A percentile compares a stretch with the other conserved stretches of the same genome.
Evolutionary conservation across 2,329 filamentous ascomycete species (phyloP).

Genomic region (Ophiosphaerella korrae): DNA sequence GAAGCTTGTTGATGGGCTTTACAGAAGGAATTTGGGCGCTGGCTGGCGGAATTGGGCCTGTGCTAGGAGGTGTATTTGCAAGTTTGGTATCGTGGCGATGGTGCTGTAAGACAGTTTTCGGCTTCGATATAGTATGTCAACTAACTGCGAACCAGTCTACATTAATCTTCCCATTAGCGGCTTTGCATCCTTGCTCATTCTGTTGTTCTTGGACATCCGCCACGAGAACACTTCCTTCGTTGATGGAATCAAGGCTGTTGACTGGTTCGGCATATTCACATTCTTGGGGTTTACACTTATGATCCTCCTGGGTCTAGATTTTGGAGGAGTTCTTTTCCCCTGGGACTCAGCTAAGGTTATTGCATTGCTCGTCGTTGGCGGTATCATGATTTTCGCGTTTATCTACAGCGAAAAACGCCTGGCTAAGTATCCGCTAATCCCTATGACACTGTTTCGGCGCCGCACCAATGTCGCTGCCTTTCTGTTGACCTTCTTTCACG

Average conservation of each 20-base stretch:
- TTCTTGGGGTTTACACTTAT: constrained; percentile 58
- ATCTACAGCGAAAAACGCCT: constrained; percentile 67
- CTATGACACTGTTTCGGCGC: constrained; percentile 64
- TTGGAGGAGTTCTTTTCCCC: constrained; percentile 58
- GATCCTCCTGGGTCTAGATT: constrained; percentile 60
- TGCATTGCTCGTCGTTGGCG: constrained; percentile 59
- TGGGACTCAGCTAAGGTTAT: constrained; percentile 63
- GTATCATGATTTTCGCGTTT: constrained; percentile 57
- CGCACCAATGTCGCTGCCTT: constrained; percentile 64
- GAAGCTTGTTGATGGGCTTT: constrained; percentile 58
- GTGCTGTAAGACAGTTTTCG: constrained; percentile 47
- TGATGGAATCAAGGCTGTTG: constrained; percentile 57
- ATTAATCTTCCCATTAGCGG: constrained; percentile 61
- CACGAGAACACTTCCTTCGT: constrained; percentile 58
- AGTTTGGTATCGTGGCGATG: constrained; percentile 57
- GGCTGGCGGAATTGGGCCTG: constrained; percentile 58
- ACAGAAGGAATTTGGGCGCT: constrained; percentile 61
- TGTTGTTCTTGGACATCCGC: constrained; percentile 61
- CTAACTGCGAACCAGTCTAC: constrained; percentile 48
- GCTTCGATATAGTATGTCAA: background rate
- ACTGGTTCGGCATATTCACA: constrained; percentile 60
- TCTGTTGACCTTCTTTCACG: constrained; percentile 55
- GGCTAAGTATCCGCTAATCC: constrained; percentile 71
- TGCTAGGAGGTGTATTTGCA: constrained; percentile 59
- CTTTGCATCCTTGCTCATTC: constrained; percentile 54